Evolutionary conservation across 768 basidiomycete species (phyloP).

Genomic region (Pholiota molesta): DNA sequence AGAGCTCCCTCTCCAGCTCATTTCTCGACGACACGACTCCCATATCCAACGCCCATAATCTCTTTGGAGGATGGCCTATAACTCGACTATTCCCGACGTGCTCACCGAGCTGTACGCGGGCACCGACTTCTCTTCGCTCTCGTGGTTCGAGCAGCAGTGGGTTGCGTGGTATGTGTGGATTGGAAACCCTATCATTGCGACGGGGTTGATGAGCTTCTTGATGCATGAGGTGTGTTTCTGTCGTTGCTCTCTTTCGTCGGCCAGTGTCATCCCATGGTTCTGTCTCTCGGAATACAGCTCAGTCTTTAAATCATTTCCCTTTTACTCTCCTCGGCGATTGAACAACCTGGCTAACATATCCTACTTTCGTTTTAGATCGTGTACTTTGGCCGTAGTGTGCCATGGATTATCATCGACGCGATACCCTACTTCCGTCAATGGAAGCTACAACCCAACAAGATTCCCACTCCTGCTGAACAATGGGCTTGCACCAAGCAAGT

Average conservation of each 20-base stretch:
- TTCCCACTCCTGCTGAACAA: slow-evolving; percentile 81
- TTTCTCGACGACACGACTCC: not conserved
- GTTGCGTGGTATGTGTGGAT: slow-evolving; percentile 84
- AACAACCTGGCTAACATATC: not conserved
- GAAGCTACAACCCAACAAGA: slow-evolving; percentile 90
- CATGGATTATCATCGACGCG: slow-evolving; percentile 94
- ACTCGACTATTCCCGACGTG: slow-evolving; percentile 33
- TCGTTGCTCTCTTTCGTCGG: not conserved
- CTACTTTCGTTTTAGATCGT: slow-evolving; percentile 60
- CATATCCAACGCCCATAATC: not conserved
- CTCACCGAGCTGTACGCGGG: slow-evolving; percentile 49
- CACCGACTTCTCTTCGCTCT: slow-evolving; percentile 62
- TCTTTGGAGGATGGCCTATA: slow-evolving; percentile 41
- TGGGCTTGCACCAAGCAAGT: slow-evolving; percentile 97
- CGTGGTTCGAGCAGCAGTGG: slow-evolving; percentile 81
- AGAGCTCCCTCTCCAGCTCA: not conserved
- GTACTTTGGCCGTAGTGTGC: slow-evolving; percentile 94
- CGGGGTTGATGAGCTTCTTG: slow-evolving; percentile 90
- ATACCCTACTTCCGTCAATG: slow-evolving; percentile 93
- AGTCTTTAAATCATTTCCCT: not conserved
- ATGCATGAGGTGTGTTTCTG: slow-evolving; percentile 81
- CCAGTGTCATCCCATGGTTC: not conserved
- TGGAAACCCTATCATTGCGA: slow-evolving; percentile 90
- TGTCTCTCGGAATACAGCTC: too few relatives aligned
- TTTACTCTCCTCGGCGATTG: not conserved